Base-by-base conservation (phyloP, 1,284 basidiomycete species). In the Fistulinella cinereoalba region DNA sequence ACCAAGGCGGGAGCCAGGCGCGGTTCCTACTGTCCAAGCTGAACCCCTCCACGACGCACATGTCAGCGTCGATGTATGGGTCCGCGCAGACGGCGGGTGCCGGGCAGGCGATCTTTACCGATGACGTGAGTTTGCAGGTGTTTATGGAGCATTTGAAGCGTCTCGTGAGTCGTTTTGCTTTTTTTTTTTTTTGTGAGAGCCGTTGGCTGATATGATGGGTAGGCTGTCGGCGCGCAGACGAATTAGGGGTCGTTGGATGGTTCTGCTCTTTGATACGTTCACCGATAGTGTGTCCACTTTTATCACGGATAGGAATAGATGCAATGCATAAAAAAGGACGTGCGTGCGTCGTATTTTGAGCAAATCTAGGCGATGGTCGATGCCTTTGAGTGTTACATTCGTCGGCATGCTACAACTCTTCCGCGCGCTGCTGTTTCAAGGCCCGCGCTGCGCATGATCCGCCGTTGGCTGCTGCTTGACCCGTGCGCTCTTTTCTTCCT, bases 1-100 rank as follows among this genome's bases (percentile, higher is more conserved):
- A 99, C 69, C 94, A 98, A 69, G 93, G 94, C 43, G 97, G 96
- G 27, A 92, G 88, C 69, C 97, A 99, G 68, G 97, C 97, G 4
- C 86, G 97, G 28, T 99, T 99, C 86, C 71, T 99, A 63, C 73
- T 99, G 38, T 91, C 87, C 45, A 99, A 99, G 71, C 76, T 99
- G 42, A 99, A 99, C 70, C 97, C 97, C 3, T 95, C 92, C 46
- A 99, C 96, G 43, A 99, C 96, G 43, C 96, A 99, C 69, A 95
- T 97, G 85, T 87, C 86, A 19, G 83, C 85, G 38, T 83, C 80
- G 48, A 93, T 95, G 80, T 92, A 92, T 64, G 92, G 92, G 21
- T 77, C 80, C 2, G 76, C 80, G 3, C 71, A 77, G 11, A 74
- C 77, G 7, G 79, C 81, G 27, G 80, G 77, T 36, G 68, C 78